Evolutionary conservation across 306 rosid genomes (phyloP), one percentile per base, ranked within the genome.

Genomic region (Inga laurina): DNA sequence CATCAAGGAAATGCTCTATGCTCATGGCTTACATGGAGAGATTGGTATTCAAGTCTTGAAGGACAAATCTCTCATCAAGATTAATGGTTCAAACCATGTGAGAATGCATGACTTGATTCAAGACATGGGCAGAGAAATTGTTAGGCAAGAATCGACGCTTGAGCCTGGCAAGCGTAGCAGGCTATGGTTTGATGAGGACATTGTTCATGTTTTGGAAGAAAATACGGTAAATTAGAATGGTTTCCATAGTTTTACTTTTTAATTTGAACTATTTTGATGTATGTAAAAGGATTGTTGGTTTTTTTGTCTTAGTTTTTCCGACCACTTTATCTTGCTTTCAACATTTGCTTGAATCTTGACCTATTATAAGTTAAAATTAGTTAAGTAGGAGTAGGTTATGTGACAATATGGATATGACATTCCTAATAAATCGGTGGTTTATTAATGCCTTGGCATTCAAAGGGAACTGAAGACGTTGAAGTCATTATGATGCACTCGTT

Each of bases 101-200:
- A 64, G 16, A 64, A 18, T 64, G 15, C 83, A 81, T 65, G 73
- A 68, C 79, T 70, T 86, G 34, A 75, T 79, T 34, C 79, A 79
- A 37, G 46, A 14, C 3, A 79, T 79, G 79, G 89, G 86, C 0
- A 82, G 44, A 62, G 72, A 79, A 82, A 79, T 82, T 61, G 82
- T 79, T 0, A 37, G 48, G 0, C 49, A 48, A 0, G 79, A 86
- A 75, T 75, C 79, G 10, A 51, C 39, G 7, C 0, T 24, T 2
- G 75, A 79, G 12, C 82, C 78, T 10, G 72, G 76, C 16, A 76
- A 54, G 2, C 79, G 71, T 6, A 82, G 79, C 43, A 79, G 86
- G 43, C n/a, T 86, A 37, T 86, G 84, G 88, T 71, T 56, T 46
- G 19, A 0, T 30, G 59, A 41, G 34, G 84, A 86, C 13, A 51